phyloP scores from a whole-genome alignment of 1,284 basidiomycete species.

The Ceraceosorus guamensis region DNA sequence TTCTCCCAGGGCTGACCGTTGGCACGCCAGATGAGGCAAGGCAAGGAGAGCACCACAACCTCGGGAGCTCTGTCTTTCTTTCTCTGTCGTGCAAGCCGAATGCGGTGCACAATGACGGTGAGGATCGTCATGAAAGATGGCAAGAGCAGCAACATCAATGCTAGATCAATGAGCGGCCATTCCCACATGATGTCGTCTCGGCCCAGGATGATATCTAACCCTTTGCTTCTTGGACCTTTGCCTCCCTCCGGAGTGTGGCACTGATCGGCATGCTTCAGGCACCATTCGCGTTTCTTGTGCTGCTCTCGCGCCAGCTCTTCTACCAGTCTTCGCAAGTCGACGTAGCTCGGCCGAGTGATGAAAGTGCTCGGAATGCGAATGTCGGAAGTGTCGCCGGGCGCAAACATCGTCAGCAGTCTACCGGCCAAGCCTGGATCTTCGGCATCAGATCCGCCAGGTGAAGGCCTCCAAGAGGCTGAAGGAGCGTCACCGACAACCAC shows the following conservation, averaged over 20 bases:
- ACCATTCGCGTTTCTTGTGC: slow-evolving; percentile 11
- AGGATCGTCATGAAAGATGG: slow-evolving; percentile 43
- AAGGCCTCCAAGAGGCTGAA: background rate
- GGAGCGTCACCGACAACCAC: slow-evolving; percentile 43
- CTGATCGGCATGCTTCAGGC: slow-evolving; percentile 1
- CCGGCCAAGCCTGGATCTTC: slow-evolving; percentile 28
- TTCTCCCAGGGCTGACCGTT: slow-evolving; percentile 42
- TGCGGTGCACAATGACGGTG: slow-evolving; percentile 37
- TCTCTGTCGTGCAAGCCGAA: slow-evolving; percentile 32
- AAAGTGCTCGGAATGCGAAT: slow-evolving; percentile 44
- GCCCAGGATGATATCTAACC: slow-evolving; percentile 38
- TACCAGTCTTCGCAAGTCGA: slow-evolving; percentile 37
- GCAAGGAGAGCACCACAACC: slow-evolving; percentile 33
- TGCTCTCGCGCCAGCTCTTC: slow-evolving; percentile 31
- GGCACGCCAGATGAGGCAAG: slow-evolving; percentile 41
- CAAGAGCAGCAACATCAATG: slow-evolving; percentile 39
- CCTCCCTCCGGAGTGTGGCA: too few relatives aligned
- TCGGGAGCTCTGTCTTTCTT: slow-evolving; percentile 42
- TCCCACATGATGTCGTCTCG: slow-evolving; percentile 40
- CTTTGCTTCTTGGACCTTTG: slow-evolving; percentile 2
- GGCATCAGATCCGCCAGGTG: slow-evolving; percentile 17
- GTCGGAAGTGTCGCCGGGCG: slow-evolving; percentile 39
- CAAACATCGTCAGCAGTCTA: slow-evolving; percentile 44
- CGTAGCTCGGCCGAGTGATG: slow-evolving; percentile 41
- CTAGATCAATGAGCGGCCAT: slow-evolving; percentile 42